Conservation (phyloP, 140 eudicot species). For the Senecio squalidus region DNA sequence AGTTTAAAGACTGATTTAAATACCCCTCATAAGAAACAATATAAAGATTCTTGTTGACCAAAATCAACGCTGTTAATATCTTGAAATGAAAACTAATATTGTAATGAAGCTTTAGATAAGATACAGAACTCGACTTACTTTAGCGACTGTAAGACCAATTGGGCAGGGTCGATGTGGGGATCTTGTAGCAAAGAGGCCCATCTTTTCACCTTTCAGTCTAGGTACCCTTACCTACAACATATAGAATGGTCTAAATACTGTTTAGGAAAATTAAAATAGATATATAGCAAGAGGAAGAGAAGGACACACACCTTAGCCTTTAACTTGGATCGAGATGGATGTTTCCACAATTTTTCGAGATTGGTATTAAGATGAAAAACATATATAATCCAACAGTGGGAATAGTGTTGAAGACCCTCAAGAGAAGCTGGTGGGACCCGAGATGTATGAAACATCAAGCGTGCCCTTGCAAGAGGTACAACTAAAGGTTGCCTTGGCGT, state of each 20-base stretch:
- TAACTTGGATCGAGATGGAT: conserved; percentile 75
- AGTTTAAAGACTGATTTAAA: not conserved
- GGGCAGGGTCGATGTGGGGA: conserved; percentile 99
- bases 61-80: conserved; percentile 2
- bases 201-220: conserved; percentile 77
- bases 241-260: not conserved
- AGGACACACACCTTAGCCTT: conserved; percentile 73
- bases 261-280: not conserved
- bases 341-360: conserved; percentile 87
- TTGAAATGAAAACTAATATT: not conserved
- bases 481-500: conserved; percentile 95
- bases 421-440: conserved; percentile 92
- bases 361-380: conserved; percentile 93
- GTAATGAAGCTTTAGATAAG: not conserved
- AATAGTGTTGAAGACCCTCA: conserved; percentile 89
- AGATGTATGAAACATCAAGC: conserved; percentile 54
- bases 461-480: conserved; percentile 94
- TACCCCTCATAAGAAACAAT: not conserved
- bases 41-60: not conserved
- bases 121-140: conserved; percentile 39
- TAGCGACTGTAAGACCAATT: conserved; percentile 94
- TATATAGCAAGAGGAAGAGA: not conserved
- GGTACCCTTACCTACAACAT: conserved; percentile 82
- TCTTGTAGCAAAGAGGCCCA: conserved; percentile 95
- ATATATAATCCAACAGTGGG: conserved; percentile 92